Base-by-base conservation (phyloP, 164 flowering plant species). In the Aristolochia contorta region DNA sequence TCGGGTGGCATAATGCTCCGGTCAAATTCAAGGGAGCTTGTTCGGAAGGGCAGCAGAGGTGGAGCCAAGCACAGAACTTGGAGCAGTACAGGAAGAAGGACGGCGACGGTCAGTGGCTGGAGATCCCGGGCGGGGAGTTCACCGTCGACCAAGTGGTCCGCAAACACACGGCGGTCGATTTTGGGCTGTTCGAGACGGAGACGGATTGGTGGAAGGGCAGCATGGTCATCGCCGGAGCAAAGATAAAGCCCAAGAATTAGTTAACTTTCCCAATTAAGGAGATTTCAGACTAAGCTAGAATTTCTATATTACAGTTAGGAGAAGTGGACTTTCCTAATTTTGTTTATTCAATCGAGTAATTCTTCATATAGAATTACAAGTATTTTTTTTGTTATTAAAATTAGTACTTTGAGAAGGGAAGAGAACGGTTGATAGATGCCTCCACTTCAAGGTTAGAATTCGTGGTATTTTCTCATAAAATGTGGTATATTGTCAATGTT, bases 131-230 rank as follows among this genome's bases (percentile, higher is more conserved):
- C 1, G 71, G 75, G 4, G 57, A 72, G 18, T 72, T 72, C 66
- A 30, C 54, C 59, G 15, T 54, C 3, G 30, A 27, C 23, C n/a
- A n/a, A n/a, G 23, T 30, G 0, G 6, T 41, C 16, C 7, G 43
- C 7, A 23, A 22, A 2, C 10, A 15, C 56, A 18, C 53, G 1
- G 5, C 12, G 16, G 60, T 67, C 12, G 63, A 60, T 27, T 67
- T 76, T 43, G 74, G 76, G 0, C 56, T 74, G 65, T 74, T n/a
- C 60, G 75, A 74, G 49, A 70, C 65, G 15, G 64, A 63, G 41
- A 71, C 61, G 43, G 72, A 65, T 10, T 68, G 71, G 72, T 74
- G 74, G 74, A 74, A 74, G 64, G 78, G 78, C 30, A 27, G 69
- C 19, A 49, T 65, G 58, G 59, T 65, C 27, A 61, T 70, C 64